These are phyloP conservation scores for Lasiodiplodia citricola DNA, from an alignment of 2,329 filamentous ascomycete genomes.

Conservation along the genomic window DNA sequence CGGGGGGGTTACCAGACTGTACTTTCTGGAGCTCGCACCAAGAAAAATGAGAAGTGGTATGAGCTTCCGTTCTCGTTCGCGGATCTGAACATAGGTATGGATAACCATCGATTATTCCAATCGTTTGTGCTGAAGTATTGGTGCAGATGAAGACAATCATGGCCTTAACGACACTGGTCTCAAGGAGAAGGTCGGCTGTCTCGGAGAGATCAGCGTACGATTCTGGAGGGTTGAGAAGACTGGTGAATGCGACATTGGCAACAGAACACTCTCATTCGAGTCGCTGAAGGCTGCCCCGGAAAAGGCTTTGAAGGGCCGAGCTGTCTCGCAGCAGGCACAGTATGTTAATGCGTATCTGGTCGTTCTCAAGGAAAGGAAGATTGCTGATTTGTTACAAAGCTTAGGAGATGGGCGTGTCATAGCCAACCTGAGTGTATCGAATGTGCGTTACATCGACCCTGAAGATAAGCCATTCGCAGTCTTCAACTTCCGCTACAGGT, in stretches of 20 bases:
- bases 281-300: conserved; percentile 28
- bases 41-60: background rate
- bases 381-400: background rate
- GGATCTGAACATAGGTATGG: background rate
- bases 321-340: conserved; percentile 33
- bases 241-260: background rate
- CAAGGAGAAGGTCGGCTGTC: background rate
- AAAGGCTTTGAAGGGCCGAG: conserved; percentile 33
- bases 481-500: conserved; percentile 39
- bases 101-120: background rate
- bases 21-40: background rate
- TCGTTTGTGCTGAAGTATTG: background rate
- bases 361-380: background rate
- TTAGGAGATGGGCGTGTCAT: background rate
- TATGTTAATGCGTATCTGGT: conserved; percentile 4
- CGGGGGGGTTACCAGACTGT: background rate
- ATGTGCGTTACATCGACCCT: conserved; percentile 24
- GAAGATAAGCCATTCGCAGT: conserved; percentile 31
- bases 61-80: background rate
- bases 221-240: conserved; percentile 29
- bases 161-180: background rate
- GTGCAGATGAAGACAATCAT: background rate
- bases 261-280: background rate
- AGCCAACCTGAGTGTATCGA: background rate
- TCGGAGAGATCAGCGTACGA: conserved; percentile 30